These are phyloP conservation scores for Chaetomiaceae sp. DNA, from an alignment of 2,329 filamentous ascomycete genomes.

Conservation along the genomic window DNA sequence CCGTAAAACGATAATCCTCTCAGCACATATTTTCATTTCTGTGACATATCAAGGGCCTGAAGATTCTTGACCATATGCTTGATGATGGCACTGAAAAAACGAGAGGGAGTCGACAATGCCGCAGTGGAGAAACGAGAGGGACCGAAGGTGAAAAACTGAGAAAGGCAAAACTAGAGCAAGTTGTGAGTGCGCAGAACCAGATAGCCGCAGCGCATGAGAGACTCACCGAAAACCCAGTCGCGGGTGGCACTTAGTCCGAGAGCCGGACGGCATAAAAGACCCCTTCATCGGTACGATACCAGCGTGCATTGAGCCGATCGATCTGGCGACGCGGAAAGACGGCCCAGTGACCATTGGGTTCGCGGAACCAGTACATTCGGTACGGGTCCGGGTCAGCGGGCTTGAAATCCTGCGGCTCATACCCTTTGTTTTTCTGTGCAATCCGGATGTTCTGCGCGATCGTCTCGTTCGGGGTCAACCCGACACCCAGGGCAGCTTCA, in stretches of 20 bases:
- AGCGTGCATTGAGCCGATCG: constrained; percentile 50
- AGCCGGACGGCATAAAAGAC: constrained; percentile 55
- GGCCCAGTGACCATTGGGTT: constrained; percentile 55
- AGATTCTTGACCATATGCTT: too few relatives aligned
- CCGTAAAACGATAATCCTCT: too few relatives aligned
- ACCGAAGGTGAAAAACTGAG: too few relatives aligned
- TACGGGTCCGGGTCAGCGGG: constrained; percentile 54
- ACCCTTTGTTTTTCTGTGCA: constrained; percentile 43
- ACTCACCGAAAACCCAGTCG: too few relatives aligned
- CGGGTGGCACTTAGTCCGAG: background rate
- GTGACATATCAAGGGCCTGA: too few relatives aligned
- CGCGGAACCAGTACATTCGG: constrained; percentile 56
- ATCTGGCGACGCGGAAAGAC: constrained; percentile 55
- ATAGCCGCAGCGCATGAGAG: too few relatives aligned
- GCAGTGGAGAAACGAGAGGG: too few relatives aligned
- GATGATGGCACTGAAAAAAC: too few relatives aligned
- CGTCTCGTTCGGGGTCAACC: constrained; percentile 44
- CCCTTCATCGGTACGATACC: constrained; percentile 53
- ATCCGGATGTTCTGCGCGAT: constrained; percentile 42
- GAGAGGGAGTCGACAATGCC: too few relatives aligned
- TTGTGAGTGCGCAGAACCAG: too few relatives aligned
- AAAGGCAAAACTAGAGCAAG: too few relatives aligned
- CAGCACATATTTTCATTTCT: too few relatives aligned
- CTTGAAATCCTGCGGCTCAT: constrained; percentile 57
- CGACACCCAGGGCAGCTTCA: constrained; percentile 46